These are phyloP conservation scores for Gyrodon lividus DNA, from an alignment of 768 basidiomycete species.

Conservation along the genomic window DNA sequence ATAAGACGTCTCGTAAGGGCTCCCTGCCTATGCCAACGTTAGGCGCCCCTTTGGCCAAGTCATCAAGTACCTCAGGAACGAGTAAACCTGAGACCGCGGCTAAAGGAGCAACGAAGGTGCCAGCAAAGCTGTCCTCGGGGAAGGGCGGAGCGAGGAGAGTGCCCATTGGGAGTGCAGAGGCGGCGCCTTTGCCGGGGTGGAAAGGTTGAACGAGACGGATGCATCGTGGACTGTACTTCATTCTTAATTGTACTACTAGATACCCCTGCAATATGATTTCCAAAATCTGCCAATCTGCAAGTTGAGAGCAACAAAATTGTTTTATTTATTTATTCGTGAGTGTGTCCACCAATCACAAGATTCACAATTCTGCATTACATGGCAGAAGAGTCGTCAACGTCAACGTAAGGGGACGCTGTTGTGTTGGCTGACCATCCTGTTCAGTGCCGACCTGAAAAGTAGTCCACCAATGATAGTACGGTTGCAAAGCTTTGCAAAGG, in stretches of 20 bases:
- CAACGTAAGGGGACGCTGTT: too few species aligned
- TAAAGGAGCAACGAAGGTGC: conserved; percentile 11
- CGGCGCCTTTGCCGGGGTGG: conserved; percentile 51
- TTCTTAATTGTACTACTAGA: conserved; percentile 24
- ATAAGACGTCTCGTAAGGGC: conserved; percentile 33
- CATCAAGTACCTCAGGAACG: not conserved
- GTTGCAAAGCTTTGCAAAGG: too few species aligned
- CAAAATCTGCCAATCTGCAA: too few species aligned
- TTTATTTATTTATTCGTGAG: too few species aligned
- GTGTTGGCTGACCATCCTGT: too few species aligned
- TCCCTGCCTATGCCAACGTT: conserved; percentile 23
- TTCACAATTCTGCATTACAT: too few species aligned
- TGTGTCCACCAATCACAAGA: too few species aligned
- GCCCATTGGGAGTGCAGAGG: conserved; percentile 64
- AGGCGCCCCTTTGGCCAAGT: conserved; percentile 21
- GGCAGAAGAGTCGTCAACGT: too few species aligned
- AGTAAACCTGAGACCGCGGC: conserved; percentile 12
- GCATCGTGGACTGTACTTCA: conserved; percentile 12
- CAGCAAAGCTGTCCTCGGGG: conserved; percentile 34
- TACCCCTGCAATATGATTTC: conserved; percentile 9
- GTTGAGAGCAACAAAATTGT: too few species aligned
- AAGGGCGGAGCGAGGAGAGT: conserved; percentile 63
- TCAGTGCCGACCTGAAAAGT: too few species aligned
- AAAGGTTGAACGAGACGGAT: conserved; percentile 36
- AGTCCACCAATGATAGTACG: too few species aligned